Evolutionary conservation across 768 basidiomycete genomes (phyloP), one percentile per base, ranked within the genome.

Genomic region (Pisolithus tinctorius): DNA sequence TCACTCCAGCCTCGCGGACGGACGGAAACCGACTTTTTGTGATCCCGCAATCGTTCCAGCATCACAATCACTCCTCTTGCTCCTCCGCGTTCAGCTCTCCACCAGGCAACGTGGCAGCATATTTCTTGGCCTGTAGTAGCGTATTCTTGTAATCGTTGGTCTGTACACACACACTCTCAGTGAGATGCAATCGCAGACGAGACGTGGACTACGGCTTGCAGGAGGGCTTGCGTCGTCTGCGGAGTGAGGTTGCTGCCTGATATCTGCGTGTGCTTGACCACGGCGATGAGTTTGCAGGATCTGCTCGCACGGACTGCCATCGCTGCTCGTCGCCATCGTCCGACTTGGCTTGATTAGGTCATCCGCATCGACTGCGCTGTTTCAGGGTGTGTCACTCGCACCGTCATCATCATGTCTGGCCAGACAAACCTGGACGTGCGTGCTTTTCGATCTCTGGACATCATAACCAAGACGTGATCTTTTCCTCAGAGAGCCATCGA

Each of bases 401-500:
- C 38, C 43, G 38, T 34, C 47, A 45, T 26, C 46, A 41, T 49
- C 25, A 78, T 79, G 77, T 67, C 76, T 30, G 69, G 64, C 59
- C 64, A 74, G 54, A 69, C 67, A 48, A 73, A 73, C 56, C 64
- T 81, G 58, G 78, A 81, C 60, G 79, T 78, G 59, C 53, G 77
- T 63, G 1, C 17, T 7, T 34, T 17, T 3, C 7, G 7, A 13
- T 34, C 7, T 23, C 10, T 31, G 26, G 30, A 29, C 45, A 42
- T 65, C 50, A 68, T 45, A 17, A 45, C 6, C 20, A 20, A 20
- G 20, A 17, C 2, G 16, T 3, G 6, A 27, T 27, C 23, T 16
- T 45, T 59, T 40, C 41, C 40, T 48, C 51, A 86, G 84, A 78
- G 79, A 68, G 93, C 93, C 30, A 90, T 96, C 63, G 89, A 91